Percentiles rank a stretch among this genome's conserved stretches.
Conservation (phyloP, 305 asterid species). For the Solanum hybrid region DNA sequence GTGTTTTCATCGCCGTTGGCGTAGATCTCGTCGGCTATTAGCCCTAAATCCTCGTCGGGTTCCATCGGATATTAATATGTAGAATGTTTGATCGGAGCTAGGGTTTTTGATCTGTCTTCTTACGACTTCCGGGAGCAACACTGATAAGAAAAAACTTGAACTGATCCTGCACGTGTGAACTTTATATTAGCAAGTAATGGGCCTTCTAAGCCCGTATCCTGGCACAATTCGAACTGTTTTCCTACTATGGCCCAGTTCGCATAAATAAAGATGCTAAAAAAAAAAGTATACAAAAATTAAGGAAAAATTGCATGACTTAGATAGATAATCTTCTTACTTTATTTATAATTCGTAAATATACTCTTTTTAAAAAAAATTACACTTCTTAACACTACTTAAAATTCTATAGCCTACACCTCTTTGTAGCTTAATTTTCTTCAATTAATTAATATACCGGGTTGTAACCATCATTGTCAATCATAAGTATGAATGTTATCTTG, state of each 20-base stretch:
- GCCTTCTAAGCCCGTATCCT: neutral
- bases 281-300: too few relatives aligned
- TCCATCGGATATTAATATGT: conserved; percentile 37
- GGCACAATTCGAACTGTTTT: neutral
- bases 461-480: too few relatives aligned
- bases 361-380: too few relatives aligned
- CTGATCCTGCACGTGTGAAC: neutral
- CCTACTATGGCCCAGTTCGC: neutral
- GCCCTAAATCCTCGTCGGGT: conserved; percentile 51
- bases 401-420: too few relatives aligned
- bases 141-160: neutral
- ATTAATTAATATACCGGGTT: too few relatives aligned
- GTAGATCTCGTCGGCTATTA: conserved; percentile 49
- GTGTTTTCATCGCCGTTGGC: conserved; percentile 42
- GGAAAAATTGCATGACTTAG: neutral
- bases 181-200: neutral
- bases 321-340: neutral
- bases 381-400: too few relatives aligned
- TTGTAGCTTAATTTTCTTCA: too few relatives aligned
- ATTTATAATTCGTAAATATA: too few relatives aligned
- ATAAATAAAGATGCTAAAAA: too few relatives aligned
- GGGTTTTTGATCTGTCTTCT: neutral
- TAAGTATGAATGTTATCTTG: too few relatives aligned
- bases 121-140: neutral
- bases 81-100: neutral